phyloP scores from a whole-genome alignment of 768 basidiomycete genomes.

The Lyophyllum shimeji region DNA sequence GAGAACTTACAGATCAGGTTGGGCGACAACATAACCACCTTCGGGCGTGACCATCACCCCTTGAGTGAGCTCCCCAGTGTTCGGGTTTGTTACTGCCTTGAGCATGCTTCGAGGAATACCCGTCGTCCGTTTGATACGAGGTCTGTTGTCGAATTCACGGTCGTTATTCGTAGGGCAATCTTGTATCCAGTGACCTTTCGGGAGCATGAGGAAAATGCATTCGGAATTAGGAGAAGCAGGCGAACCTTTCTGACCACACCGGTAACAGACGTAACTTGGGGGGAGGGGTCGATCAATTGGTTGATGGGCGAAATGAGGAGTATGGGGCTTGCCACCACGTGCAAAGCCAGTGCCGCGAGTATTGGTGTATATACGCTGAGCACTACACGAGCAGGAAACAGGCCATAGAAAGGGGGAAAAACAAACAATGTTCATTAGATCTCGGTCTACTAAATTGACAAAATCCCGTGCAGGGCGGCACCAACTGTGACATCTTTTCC shows the following conservation, averaged over 20 bases:
- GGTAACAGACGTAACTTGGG: slow-evolving; percentile 96
- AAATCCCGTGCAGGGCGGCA: slow-evolving; percentile 60
- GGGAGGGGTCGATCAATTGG: slow-evolving; percentile 80
- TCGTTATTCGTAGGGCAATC: slow-evolving; percentile 98
- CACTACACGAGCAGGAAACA: slow-evolving; percentile 45
- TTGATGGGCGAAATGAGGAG: slow-evolving; percentile 44
- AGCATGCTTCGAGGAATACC: slow-evolving; percentile 98
- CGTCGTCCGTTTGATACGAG: slow-evolving; percentile 95
- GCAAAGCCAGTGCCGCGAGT: slow-evolving; percentile 63
- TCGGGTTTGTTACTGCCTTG: slow-evolving; percentile 91
- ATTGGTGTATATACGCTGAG: slow-evolving; percentile 66
- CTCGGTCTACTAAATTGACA: slow-evolving; percentile 64
- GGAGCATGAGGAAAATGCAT: slow-evolving; percentile 12
- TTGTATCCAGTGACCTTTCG: slow-evolving; percentile 96
- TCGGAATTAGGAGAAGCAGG: background rate
- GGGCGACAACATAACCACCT: slow-evolving; percentile 95
- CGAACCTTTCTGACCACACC: slow-evolving; percentile 96
- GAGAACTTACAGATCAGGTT: slow-evolving; percentile 85
- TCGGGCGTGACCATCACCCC: slow-evolving; percentile 99
- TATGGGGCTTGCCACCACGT: slow-evolving; percentile 60
- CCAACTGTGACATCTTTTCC: slow-evolving; percentile 99
- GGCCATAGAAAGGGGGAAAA: slow-evolving; percentile 29
- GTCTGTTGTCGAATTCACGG: slow-evolving; percentile 90
- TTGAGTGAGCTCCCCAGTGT: slow-evolving; percentile 63
- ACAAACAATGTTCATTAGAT: slow-evolving; percentile 70